Percentiles rank a stretch among this genome's conserved stretches.
Evolutionary conservation across 768 basidiomycete species (phyloP).

Genomic region (Aureoboletus auriporus): DNA sequence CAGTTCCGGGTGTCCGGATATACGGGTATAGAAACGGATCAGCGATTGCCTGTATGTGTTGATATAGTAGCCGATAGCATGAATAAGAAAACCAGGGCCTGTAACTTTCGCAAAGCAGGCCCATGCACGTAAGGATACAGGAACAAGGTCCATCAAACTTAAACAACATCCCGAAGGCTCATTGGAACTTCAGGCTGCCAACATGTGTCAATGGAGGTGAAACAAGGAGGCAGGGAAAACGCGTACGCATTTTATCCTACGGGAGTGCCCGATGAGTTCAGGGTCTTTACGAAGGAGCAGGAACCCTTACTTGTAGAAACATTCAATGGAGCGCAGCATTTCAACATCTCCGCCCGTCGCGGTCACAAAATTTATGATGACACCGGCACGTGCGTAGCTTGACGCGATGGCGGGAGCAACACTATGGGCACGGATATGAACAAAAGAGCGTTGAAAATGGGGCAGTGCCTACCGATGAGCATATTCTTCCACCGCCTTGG

Average conservation of each 20-base stretch:
- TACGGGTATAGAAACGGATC: slow-evolving; percentile 66
- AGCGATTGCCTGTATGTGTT: slow-evolving; percentile 38
- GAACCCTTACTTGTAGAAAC: slow-evolving; percentile 84
- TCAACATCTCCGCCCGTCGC: slow-evolving; percentile 98
- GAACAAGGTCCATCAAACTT: slow-evolving; percentile 49
- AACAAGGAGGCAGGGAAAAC: background rate
- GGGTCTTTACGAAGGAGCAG: background rate
- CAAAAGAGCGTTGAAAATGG: background rate
- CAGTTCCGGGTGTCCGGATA: slow-evolving; percentile 53
- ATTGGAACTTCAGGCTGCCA: slow-evolving; percentile 84
- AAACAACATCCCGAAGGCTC: slow-evolving; percentile 87
- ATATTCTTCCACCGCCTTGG: slow-evolving; percentile 96
- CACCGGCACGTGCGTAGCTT: slow-evolving; percentile 79
- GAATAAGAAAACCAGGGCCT: slow-evolving; percentile 33
- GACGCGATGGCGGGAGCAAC: slow-evolving; percentile 87
- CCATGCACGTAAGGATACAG: slow-evolving; percentile 81
- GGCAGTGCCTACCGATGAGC: slow-evolving; percentile 70
- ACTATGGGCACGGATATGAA: slow-evolving; percentile 35
- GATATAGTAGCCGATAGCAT: slow-evolving; percentile 47
- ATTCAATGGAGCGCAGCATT: slow-evolving; percentile 97
- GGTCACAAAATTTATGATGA: slow-evolving; percentile 95
- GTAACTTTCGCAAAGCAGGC: slow-evolving; percentile 31
- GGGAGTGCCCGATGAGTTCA: slow-evolving; percentile 12
- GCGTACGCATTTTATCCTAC: slow-evolving; percentile 86
- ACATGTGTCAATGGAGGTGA: slow-evolving; percentile 19